These are phyloP conservation scores for Tuber aestivum DNA, from an alignment of 495 filamentous ascomycete species.

Conservation along the genomic window DNA sequence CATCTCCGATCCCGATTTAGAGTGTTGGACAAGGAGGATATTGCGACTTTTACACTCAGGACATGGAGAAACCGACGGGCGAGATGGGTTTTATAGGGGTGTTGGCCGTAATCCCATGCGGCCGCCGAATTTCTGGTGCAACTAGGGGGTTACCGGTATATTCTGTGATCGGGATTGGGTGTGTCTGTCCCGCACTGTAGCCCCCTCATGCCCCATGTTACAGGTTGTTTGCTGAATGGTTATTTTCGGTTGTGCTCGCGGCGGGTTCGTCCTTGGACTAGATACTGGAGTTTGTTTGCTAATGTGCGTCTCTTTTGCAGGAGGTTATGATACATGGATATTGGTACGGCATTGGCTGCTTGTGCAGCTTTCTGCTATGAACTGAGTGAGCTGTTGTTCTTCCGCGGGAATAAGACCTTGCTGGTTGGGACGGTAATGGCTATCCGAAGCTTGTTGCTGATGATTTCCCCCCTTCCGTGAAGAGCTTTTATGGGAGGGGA, in stretches of 20 bases:
- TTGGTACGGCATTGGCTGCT: constrained; percentile 49
- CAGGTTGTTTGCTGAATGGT: constrained; percentile 49
- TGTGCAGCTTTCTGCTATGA: constrained; percentile 51
- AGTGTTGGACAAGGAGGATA: constrained; percentile 40
- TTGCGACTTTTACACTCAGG: constrained; percentile 51
- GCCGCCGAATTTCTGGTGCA: constrained; percentile 51
- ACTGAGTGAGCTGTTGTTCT: constrained; percentile 48
- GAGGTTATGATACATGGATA: constrained; percentile 61
- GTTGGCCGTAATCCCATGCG: constrained; percentile 19
- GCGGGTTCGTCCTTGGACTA: constrained; percentile 8
- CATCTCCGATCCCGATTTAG: constrained; percentile 17
- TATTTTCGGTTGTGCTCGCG: constrained; percentile 48
- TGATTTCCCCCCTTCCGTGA: neutral
- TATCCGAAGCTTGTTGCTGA: constrained; percentile 44
- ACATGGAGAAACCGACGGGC: constrained; percentile 44
- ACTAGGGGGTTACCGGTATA: constrained; percentile 49
- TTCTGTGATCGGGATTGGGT: constrained; percentile 47
- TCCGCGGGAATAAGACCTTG: constrained; percentile 50
- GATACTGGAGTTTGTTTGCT: neutral
- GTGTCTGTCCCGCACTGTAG: too few species aligned
- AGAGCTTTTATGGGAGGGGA: neutral
- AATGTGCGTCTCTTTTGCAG: constrained; percentile 37
- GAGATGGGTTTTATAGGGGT: too few species aligned
- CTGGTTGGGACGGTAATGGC: constrained; percentile 52
- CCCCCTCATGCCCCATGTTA: too few species aligned